Evolutionary conservation across 495 filamentous ascomycete species (phyloP).

Genomic region (Xylaria bambusicola): DNA sequence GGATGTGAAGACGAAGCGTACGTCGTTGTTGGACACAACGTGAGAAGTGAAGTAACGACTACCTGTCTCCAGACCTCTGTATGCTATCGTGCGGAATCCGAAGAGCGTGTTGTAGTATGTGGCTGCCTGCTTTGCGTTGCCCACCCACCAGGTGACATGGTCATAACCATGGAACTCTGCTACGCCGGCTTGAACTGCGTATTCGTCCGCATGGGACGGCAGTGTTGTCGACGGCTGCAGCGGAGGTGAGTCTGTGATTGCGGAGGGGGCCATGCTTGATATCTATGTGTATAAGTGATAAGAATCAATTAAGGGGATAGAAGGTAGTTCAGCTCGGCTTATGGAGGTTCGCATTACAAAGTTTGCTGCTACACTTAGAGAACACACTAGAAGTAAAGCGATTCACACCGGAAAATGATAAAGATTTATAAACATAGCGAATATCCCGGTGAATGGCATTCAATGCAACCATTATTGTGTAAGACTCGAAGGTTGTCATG

Average conservation of each 20-base stretch:
- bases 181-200: slow-evolving; percentile 44
- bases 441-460: not conserved
- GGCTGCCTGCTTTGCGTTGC: slow-evolving; percentile 92
- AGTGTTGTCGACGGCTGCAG: slow-evolving; percentile 43
- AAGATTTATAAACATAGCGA: slow-evolving; percentile 5
- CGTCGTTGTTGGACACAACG: slow-evolving; percentile 73
- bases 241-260: slow-evolving; percentile 58
- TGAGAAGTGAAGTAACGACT: slow-evolving; percentile 73
- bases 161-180: slow-evolving; percentile 79
- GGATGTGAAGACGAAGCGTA: slow-evolving; percentile 83
- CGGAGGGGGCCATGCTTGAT: slow-evolving; percentile 68
- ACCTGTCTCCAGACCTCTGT: slow-evolving; percentile 84
- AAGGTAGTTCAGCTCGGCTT: not conserved
- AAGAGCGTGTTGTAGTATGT: slow-evolving; percentile 82
- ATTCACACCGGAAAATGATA: not conserved
- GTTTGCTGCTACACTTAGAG: not conserved
- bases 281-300: slow-evolving; percentile 19
- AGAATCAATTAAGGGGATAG: not conserved
- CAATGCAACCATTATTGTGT: not conserved
- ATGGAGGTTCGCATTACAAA: not conserved
- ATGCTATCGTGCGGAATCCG: slow-evolving; percentile 79
- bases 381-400: not conserved
- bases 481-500: not conserved
- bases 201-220: slow-evolving; percentile 40
- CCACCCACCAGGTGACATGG: slow-evolving; percentile 90